Evolutionary conservation across 495 filamentous ascomycete species (phyloP), one percentile per base, ranked within the genome.

Genomic region (Terfezia claveryi): DNA sequence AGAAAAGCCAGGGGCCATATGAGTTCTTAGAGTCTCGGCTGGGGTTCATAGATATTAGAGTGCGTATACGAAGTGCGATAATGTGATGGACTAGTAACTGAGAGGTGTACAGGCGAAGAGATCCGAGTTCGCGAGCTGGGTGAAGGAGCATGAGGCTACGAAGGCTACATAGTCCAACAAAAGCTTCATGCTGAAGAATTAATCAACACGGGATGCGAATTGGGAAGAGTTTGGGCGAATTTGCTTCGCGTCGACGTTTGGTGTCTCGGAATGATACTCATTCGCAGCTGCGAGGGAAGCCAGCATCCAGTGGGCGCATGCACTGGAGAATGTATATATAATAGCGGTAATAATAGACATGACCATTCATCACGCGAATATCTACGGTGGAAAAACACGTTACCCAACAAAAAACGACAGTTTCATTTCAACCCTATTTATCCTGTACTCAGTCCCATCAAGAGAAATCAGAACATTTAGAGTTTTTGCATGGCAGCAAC

Each of bases 401-500:
- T 50, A 51, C 46, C 10, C 23, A 38, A 27, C 36, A 50, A 53
- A 55, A 38, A 38, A 46, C 4, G 8, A 46, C 14, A 14, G 1
- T 14, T 20, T 14, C 41, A 46, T 46, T 46, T 46, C 14, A 46
- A 46, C 41, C 41, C 41, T 46, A 46, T 9, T 46, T 46, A 6
- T 46, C 41, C 41, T 20, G 27, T 32, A 46, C 41, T 4, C 41
- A 46, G 12, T 20, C 41, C 41, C 12, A 46, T 46, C 14, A 14
- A 46, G 17, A 46, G 41, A 20, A 46, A 54, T 36, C 53, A 14
- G 36, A 27, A 7, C 60, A 65, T 72, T 77, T 83, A 93, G 71
- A 93, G 72, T 76, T 93, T 93, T 72, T 86, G 81, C 86, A 93
- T 93, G 66, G 87, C 84, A 70, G 72, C 76, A 23, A 66, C 37